phyloP scores from a whole-genome alignment of 2,329 filamentous ascomycete genomes.

The Ceratocystis destructans region DNA sequence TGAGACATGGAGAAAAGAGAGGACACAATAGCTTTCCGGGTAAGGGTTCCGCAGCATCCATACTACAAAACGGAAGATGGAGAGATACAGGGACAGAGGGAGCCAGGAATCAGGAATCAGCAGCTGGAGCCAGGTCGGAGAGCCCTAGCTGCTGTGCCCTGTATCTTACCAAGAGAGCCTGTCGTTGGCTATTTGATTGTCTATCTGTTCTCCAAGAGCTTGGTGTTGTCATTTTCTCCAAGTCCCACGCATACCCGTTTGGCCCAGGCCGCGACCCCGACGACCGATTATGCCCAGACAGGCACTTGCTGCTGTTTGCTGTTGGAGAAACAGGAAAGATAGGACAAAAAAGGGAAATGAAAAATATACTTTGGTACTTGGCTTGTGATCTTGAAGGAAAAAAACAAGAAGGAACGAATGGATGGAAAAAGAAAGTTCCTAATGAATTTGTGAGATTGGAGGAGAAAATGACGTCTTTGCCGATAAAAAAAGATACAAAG shows the following conservation, averaged over 20 bases:
- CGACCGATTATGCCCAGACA: neutral
- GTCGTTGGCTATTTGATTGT: no score
- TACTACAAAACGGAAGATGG: neutral
- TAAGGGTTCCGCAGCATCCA: conserved; percentile 1
- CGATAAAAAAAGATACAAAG: neutral
- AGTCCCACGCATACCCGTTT: neutral
- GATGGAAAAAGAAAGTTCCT: neutral
- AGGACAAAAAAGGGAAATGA: neutral
- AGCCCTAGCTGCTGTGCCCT: no score
- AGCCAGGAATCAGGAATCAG: neutral
- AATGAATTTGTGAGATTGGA: neutral
- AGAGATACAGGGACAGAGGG: neutral
- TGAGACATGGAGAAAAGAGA: neutral
- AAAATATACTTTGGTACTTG: conserved; percentile 2
- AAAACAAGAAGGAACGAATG: neutral
- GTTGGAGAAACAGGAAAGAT: neutral
- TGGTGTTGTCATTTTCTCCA: neutral
- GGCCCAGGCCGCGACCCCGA: neutral
- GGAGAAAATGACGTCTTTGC: neutral
- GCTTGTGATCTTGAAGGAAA: neutral
- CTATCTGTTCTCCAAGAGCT: neutral
- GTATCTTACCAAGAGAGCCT: no score
- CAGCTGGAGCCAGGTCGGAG: neutral
- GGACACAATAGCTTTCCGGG: neutral
- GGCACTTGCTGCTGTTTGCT: neutral